A percentile compares a stretch with the other conserved stretches of the same genome.
Conservation (phyloP, 2,329 filamentous ascomycete genomes). For the Thelonectria blattea region DNA sequence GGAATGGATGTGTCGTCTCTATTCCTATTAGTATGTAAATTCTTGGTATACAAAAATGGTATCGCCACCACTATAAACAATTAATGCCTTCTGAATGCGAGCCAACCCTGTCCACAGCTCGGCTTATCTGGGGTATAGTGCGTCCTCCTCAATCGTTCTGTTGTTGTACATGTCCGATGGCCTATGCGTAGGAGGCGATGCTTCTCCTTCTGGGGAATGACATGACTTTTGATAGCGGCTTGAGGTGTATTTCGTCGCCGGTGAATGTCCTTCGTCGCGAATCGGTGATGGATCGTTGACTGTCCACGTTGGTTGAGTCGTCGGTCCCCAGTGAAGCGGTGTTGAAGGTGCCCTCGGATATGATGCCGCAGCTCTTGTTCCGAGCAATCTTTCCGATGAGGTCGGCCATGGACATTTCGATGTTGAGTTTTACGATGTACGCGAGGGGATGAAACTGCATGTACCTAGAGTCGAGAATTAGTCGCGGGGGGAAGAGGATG, state of each 20-base stretch:
- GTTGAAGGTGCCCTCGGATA: conserved; percentile 2
- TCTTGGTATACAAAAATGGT: background rate
- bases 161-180: background rate
- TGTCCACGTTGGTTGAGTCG: background rate
- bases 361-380: conserved; percentile 1
- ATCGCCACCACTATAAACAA: background rate
- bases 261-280: background rate
- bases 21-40: background rate
- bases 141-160: background rate
- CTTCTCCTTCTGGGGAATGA: background rate
- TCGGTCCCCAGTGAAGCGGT: background rate
- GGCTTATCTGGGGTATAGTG: background rate
- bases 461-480: conserved; percentile 35
- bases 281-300: background rate
- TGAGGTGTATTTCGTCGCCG: background rate
- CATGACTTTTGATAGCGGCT: background rate
- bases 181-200: background rate
- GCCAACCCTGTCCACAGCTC: background rate
- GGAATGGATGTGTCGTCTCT: background rate
- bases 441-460: conserved; percentile 59
- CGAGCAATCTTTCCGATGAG: conserved; percentile 52
- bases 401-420: conserved; percentile 60
- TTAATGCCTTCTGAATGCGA: background rate
- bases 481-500: background rate
- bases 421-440: conserved; percentile 60